phyloP scores from a whole-genome alignment of 2,329 filamentous ascomycete species.

The Thelonectria rubi region DNA sequence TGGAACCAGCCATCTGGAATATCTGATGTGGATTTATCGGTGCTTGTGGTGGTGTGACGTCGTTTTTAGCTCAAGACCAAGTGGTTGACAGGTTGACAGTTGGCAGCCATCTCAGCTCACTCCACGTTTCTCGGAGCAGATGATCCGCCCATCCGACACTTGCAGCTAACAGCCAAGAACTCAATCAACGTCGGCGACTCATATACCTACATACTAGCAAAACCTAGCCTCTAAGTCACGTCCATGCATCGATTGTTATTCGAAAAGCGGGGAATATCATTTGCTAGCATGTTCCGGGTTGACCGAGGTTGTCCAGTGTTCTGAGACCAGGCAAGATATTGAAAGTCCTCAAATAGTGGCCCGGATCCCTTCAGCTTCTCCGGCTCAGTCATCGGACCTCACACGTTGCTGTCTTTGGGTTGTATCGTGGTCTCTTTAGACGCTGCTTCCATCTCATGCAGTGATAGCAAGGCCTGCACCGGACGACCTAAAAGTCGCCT shows the following conservation, averaged over 20 bases:
- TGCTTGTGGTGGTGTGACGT: not conserved
- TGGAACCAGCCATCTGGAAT: slow-evolving; percentile 1
- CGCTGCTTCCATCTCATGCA: slow-evolving; percentile 29
- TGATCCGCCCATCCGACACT: too few species aligned
- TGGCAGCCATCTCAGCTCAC: not conserved
- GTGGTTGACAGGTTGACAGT: not conserved
- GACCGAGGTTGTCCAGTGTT: too few species aligned
- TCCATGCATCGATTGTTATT: too few species aligned
- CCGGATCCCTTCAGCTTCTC: not conserved
- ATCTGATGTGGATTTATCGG: not conserved
- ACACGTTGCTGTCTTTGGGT: slow-evolving; percentile 46
- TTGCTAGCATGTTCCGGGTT: too few species aligned
- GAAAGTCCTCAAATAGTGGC: too few species aligned
- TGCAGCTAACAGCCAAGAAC: too few species aligned
- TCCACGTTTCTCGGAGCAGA: too few species aligned
- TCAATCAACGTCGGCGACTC: too few species aligned
- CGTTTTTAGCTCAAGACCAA: not conserved
- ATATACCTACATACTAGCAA: not conserved
- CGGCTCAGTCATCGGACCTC: not conserved
- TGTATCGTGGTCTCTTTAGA: slow-evolving; percentile 48
- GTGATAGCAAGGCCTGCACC: slow-evolving; percentile 24
- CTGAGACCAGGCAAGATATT: too few species aligned
- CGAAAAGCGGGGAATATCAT: too few species aligned
- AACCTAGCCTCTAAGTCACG: not conserved
- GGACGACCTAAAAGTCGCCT: slow-evolving; percentile 14